These are phyloP conservation scores for Pharnaceum exiguum DNA, from an alignment of 148 eudicot species.

Conservation along the genomic window DNA sequence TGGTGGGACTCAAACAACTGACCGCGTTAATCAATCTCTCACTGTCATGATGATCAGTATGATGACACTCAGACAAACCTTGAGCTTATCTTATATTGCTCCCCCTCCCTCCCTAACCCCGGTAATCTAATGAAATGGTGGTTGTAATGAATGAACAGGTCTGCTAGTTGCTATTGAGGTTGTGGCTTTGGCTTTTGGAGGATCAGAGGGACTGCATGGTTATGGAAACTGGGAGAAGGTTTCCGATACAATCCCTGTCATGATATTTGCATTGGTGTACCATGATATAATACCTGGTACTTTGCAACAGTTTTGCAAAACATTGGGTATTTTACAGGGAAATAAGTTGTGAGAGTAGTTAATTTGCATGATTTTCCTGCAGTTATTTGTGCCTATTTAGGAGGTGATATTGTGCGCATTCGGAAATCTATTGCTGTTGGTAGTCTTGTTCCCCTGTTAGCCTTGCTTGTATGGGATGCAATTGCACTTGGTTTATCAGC, in stretches of 20 bases:
- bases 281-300: not conserved
- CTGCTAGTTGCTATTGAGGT: not conserved
- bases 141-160: not conserved
- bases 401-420: slow-evolving; percentile 43
- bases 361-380: slow-evolving; percentile 17
- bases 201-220: not conserved
- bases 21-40: slow-evolving; percentile 55
- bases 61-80: not conserved
- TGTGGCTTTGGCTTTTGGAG: not conserved
- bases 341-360: not conserved
- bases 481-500: slow-evolving; percentile 40
- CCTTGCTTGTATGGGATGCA: slow-evolving; percentile 49
- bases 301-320: not conserved
- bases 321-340: not conserved
- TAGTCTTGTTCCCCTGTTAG: slow-evolving; percentile 50
- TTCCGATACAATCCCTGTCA: not conserved
- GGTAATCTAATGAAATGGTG: too few species aligned
- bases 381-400: slow-evolving; percentile 62
- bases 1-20: slow-evolving; percentile 52
- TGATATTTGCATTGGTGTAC: not conserved
- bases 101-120: too few species aligned
- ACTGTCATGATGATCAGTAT: slow-evolving; percentile 57
- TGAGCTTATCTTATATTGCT: too few species aligned
- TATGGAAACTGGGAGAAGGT: not conserved
- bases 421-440: slow-evolving; percentile 48